These are phyloP conservation scores for Syncephalastrum racemosum DNA, from an alignment of 371 early-diverging fungal genomes.

Conservation along the genomic window DNA sequence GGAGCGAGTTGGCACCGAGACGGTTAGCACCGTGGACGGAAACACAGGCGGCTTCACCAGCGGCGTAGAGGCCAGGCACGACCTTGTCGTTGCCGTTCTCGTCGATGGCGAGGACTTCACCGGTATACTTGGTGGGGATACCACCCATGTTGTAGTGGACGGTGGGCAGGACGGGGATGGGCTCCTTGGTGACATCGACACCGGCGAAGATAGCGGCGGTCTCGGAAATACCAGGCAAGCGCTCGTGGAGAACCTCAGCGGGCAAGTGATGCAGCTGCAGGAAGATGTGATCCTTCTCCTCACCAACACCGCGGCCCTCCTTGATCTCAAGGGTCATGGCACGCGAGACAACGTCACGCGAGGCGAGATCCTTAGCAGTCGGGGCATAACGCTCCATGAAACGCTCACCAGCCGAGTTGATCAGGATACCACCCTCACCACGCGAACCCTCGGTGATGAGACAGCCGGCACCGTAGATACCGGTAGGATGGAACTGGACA, in stretches of 20 bases:
- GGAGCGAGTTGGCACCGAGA: constrained; percentile 96
- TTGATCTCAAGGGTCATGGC: constrained; percentile 98
- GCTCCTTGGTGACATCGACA: constrained; percentile 98
- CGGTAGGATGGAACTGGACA: constrained; percentile 98
- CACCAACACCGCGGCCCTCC: constrained; percentile 96
- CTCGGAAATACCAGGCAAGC: constrained; percentile 98
- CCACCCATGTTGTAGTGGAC: constrained; percentile 99
- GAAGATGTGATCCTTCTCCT: constrained; percentile 95
- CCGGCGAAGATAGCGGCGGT: constrained; percentile 97
- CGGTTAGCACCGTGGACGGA: constrained; percentile 98
- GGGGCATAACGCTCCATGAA: constrained; percentile 99
- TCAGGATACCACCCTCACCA: constrained; percentile 95
- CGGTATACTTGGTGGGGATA: constrained; percentile 96
- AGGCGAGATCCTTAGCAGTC: constrained; percentile 97
- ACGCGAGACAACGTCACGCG: constrained; percentile 97
- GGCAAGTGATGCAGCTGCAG: constrained; percentile 96
- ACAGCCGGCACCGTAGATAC: constrained; percentile 97
- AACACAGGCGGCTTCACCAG: constrained; percentile 92
- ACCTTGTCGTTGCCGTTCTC: constrained; percentile 76
- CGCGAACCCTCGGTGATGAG: constrained; percentile 97
- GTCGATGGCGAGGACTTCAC: constrained; percentile 86
- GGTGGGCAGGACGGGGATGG: constrained; percentile 97
- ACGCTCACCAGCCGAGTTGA: constrained; percentile 92
- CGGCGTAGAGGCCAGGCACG: constrained; percentile 94
- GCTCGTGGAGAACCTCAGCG: constrained; percentile 88